These are phyloP conservation scores for Phialophora expanda DNA, from an alignment of 2,329 filamentous ascomycete genomes.

Conservation along the genomic window DNA sequence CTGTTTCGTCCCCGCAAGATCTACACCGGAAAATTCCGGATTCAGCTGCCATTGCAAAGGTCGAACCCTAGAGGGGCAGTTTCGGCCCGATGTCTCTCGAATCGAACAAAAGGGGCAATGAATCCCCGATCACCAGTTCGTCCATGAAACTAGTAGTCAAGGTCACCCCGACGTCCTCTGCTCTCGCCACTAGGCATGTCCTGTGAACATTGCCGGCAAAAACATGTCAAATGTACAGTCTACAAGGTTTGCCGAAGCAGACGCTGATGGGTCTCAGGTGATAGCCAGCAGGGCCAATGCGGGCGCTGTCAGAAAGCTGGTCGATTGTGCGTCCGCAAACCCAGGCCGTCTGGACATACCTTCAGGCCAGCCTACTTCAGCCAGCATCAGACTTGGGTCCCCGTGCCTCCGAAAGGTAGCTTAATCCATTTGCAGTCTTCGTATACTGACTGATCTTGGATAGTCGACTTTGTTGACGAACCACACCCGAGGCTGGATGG, in stretches of 20 bases:
- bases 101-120: constrained; percentile 13
- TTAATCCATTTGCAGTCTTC: too few relatives aligned
- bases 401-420: constrained; percentile 15
- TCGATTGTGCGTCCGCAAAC: constrained; percentile 9
- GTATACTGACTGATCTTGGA: too few relatives aligned
- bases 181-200: too few relatives aligned
- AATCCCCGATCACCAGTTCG: constrained; percentile 9
- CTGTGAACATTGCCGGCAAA: background rate
- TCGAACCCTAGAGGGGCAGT: background rate
- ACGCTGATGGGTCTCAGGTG: constrained; percentile 6
- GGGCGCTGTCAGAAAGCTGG: constrained; percentile 16
- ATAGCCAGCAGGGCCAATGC: constrained; percentile 13
- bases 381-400: constrained; percentile 18
- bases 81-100: background rate
- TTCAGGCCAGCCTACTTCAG: background rate
- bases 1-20: constrained; percentile 5
- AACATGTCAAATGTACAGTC: background rate
- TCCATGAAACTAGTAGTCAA: background rate
- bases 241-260: too few relatives aligned
- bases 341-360: background rate
- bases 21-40: constrained; percentile 15
- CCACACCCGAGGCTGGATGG: too few relatives aligned
- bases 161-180: too few relatives aligned
- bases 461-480: too few relatives aligned
- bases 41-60: background rate